Percentiles rank a stretch among this genome's conserved stretches.
Evolutionary conservation across 1,284 basidiomycete species (phyloP).

Genomic region (Leccinum angustisporum): DNA sequence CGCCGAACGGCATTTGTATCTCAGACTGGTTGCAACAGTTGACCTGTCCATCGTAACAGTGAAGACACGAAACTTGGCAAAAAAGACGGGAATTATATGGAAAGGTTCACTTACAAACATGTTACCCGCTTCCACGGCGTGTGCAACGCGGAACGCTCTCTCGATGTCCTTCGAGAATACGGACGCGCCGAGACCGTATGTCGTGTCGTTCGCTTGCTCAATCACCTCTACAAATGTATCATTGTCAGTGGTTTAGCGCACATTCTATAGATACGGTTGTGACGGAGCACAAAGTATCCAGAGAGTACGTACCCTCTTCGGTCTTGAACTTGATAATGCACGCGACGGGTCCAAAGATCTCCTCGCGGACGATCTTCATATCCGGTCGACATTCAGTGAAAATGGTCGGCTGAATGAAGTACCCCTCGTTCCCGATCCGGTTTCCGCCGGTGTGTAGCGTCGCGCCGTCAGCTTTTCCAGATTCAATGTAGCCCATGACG

Average conservation of each 20-base stretch:
- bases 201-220: constrained; percentile 68
- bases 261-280: not conserved
- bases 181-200: constrained; percentile 73
- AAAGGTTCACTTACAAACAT: constrained; percentile 47
- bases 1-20: constrained; percentile 71
- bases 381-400: constrained; percentile 61
- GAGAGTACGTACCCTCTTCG: constrained; percentile 16
- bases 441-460: constrained; percentile 63
- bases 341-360: constrained; percentile 62
- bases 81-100: not conserved
- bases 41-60: constrained; percentile 40
- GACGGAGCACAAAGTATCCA: not conserved
- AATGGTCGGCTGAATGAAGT: constrained; percentile 62
- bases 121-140: constrained; percentile 75
- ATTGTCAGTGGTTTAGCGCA: not conserved
- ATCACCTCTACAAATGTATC: constrained; percentile 48
- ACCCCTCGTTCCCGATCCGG: constrained; percentile 56
- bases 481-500: constrained; percentile 16
- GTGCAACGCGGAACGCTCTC: constrained; percentile 65
- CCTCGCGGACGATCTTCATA: constrained; percentile 72
- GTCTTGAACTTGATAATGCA: constrained; percentile 21
- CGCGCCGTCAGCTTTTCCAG: constrained; percentile 36
- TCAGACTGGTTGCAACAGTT: constrained; percentile 68
- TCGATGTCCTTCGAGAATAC: constrained; percentile 76
- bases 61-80: not conserved